phyloP scores from a whole-genome alignment of 768 basidiomycete species.

The Lactifluus rugatus region DNA sequence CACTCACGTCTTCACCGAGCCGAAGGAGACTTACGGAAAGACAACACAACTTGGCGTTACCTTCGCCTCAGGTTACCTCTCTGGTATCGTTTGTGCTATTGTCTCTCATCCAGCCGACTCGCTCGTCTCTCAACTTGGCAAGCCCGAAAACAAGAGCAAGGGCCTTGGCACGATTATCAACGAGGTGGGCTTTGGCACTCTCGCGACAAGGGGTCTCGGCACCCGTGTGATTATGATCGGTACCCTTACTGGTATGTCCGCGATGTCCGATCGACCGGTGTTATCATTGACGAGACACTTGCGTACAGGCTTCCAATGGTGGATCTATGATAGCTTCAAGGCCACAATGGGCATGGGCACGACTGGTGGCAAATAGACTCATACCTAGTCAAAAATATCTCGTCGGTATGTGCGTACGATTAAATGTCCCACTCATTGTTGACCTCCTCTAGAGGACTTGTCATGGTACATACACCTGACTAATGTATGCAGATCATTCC shows the following conservation, averaged over 20 bases:
- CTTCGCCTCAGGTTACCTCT: slow-evolving; percentile 85
- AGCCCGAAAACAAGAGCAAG: slow-evolving; percentile 80
- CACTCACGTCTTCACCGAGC: slow-evolving; percentile 72
- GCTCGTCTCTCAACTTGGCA: slow-evolving; percentile 88
- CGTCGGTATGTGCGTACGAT: background rate
- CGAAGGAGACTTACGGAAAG: slow-evolving; percentile 72
- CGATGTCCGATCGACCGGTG: background rate
- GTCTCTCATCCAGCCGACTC: slow-evolving; percentile 97
- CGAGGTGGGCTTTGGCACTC: slow-evolving; percentile 54
- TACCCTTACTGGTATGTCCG: slow-evolving; percentile 23
- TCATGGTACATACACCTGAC: background rate
- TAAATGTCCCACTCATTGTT: background rate
- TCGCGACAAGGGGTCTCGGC: slow-evolving; percentile 80
- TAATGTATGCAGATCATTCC: slow-evolving; percentile 3
- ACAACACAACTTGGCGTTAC: slow-evolving; percentile 82
- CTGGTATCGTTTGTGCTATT: slow-evolving; percentile 91
- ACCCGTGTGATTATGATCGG: slow-evolving; percentile 78
- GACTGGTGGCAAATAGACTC: slow-evolving; percentile 72
- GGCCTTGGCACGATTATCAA: slow-evolving; percentile 54
- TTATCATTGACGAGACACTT: slow-evolving; percentile 24
- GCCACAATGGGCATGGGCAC: slow-evolving; percentile 75
- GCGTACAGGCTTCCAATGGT: slow-evolving; percentile 79
- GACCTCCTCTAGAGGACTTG: background rate
- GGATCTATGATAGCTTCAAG: slow-evolving; percentile 90
- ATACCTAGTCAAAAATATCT: background rate